Evolutionary conservation across 768 basidiomycete genomes (phyloP).

Genomic region (Exidia glandulosa): DNA sequence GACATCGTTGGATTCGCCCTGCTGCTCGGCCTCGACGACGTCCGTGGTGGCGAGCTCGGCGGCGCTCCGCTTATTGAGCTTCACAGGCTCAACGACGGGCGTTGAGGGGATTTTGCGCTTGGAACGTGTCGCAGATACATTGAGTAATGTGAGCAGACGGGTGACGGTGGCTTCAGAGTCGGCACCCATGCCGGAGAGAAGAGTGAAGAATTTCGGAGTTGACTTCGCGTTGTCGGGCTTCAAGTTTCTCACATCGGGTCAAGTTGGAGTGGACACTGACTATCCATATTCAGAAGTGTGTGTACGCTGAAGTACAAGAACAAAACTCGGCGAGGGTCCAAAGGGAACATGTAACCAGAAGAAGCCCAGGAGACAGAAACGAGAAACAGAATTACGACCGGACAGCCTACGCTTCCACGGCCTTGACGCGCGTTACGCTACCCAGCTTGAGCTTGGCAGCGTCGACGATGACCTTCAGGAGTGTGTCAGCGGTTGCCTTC

Average conservation of each 20-base stretch:
- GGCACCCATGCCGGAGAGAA: background rate
- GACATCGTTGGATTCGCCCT: conserved; percentile 2
- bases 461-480: too few relatives aligned
- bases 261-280: too few relatives aligned
- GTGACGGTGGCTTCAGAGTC: conserved; percentile 51
- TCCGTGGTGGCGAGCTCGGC: conserved; percentile 17
- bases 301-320: too few relatives aligned
- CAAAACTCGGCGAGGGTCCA: too few relatives aligned
- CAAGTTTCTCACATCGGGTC: too few relatives aligned
- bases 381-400: too few relatives aligned
- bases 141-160: conserved; percentile 76
- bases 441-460: background rate
- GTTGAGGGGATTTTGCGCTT: conserved; percentile 41
- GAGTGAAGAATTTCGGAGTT: too few relatives aligned
- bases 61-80: conserved; percentile 57
- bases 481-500: background rate
- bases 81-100: conserved; percentile 30
- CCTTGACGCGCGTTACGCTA: background rate
- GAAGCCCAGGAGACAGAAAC: too few relatives aligned
- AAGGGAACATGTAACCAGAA: too few relatives aligned
- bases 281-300: too few relatives aligned
- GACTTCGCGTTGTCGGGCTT: too few relatives aligned
- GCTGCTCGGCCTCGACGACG: conserved; percentile 8
- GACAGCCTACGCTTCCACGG: too few relatives aligned
- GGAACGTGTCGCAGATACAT: conserved; percentile 73